Conservation (phyloP, 257 asterid genomes). For the Ophiorrhiza pumila region DNA sequence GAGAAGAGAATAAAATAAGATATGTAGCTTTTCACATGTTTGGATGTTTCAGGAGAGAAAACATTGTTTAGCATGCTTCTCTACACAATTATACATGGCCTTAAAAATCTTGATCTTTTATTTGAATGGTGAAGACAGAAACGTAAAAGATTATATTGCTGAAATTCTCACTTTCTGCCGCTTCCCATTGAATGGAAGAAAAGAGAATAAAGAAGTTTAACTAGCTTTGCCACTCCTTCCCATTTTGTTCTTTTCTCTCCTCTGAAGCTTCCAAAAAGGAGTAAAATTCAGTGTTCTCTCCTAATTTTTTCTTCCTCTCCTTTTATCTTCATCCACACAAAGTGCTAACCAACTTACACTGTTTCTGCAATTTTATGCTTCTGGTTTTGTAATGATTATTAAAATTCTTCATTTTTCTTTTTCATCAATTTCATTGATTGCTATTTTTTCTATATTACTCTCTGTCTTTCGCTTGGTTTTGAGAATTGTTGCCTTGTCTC, state of each 20-base stretch:
- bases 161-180: background rate
- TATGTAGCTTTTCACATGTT: background rate
- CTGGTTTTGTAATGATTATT: background rate
- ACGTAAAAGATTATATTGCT: background rate
- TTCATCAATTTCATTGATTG: background rate
- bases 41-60: background rate
- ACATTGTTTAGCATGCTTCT: background rate
- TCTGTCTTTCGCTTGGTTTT: background rate
- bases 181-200: background rate
- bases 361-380: no score
- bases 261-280: no score
- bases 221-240: background rate
- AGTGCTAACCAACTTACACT: no score
- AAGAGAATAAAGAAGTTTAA: background rate
- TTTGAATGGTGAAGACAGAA: background rate
- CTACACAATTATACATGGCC: background rate
- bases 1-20: background rate
- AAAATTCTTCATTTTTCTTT: background rate
- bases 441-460: no score
- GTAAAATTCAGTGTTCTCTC: no score
- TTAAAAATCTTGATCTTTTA: background rate
- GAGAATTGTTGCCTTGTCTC: background rate
- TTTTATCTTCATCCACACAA: no score
- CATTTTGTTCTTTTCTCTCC: background rate
- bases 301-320: background rate